Base-by-base conservation (phyloP, 345 rosid genomes). In the Aquilaria yunnanensis region DNA sequence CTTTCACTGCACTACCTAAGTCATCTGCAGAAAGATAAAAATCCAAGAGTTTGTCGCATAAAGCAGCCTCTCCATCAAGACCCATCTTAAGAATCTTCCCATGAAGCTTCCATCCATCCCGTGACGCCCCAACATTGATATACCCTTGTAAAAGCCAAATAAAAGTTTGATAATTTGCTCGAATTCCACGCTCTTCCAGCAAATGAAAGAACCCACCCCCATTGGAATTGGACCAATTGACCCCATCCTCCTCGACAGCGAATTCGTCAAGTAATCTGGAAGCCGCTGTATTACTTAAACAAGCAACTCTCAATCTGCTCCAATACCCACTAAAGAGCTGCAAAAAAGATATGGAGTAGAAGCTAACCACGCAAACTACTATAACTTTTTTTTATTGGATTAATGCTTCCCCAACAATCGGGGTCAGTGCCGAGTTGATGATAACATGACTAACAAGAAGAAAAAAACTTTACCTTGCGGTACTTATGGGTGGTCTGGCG, bases 81-180 rank as follows among this genome's bases (percentile, higher is more conserved):
- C 89, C 92, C 77, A 67, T 47, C 73, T 76, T 85, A 69, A 85
- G 51, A 74, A 83, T 78, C 82, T 74, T 83, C 5, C 75, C 77
- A 12, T 88, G 96, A 69, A 85, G 67, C 81, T 71, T 88, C 60
- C 75, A 71, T 37, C 76, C 85, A 34, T 81, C 87, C 9, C 65
- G 50, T 8, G 74, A 67, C 60, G 85, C 65, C 64, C 78, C 83
- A 57, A 72, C 66, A 60, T 61, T 81, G 67, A 80, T 59, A 73
- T 69, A 77, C 52, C 69, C 74, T 3, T 86, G 84, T 7, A 84
- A 72, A 65, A 86, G 83, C 87, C 84, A 80, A 34, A 60, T 58
- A 62, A 78, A 82, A 8, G 93, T 82, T 52, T 82, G 89, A 48
- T 65, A 66, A 72, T 86, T 79, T 0, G 84, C 80, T 2, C 75